Evolutionary conservation across 371 early-diverging fungal species (phyloP).

Genomic region (Mucor piriformis): DNA sequence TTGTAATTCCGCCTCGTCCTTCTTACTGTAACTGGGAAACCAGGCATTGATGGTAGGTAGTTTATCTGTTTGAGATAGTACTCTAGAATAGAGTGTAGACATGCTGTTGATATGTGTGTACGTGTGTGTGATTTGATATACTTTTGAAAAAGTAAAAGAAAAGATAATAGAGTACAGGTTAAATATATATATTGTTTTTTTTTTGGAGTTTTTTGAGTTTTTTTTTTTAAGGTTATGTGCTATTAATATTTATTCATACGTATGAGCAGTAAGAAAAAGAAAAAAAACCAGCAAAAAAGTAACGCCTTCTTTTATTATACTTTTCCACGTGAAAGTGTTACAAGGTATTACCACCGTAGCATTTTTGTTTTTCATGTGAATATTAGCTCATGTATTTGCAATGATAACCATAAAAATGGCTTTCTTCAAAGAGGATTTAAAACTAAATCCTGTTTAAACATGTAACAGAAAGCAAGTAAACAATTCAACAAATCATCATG

Average conservation of each 20-base stretch:
- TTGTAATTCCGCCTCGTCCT: slow-evolving; percentile 6
- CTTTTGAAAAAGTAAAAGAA: slow-evolving; percentile 4
- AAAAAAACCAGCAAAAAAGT: slow-evolving; percentile 1
- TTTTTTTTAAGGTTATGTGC: neutral
- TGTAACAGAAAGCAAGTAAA: neutral
- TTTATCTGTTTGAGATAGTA: slow-evolving; percentile 25
- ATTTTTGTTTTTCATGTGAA: slow-evolving; percentile 15
- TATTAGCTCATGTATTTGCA: neutral
- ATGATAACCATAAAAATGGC: too few relatives aligned
- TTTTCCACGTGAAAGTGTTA: slow-evolving; percentile 18
- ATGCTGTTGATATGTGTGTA: neutral
- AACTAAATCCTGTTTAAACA: neutral
- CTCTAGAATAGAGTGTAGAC: slow-evolving; percentile 17
- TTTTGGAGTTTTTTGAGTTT: too few relatives aligned
- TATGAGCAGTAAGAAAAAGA: neutral
- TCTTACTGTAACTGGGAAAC: slow-evolving; percentile 11
- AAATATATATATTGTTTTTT: neutral
- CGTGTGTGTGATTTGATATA: neutral
- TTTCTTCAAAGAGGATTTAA: too few relatives aligned
- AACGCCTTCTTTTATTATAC: neutral
- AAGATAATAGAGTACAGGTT: neutral
- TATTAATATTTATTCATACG: neutral
- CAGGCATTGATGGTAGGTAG: slow-evolving; percentile 20
- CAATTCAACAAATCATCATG: neutral
- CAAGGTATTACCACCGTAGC: slow-evolving; percentile 10